Percentiles rank a stretch among this genome's conserved stretches.
Evolutionary conservation across 176 grass and related monocot species (phyloP).

Genomic region (Oryza glaberrima): DNA sequence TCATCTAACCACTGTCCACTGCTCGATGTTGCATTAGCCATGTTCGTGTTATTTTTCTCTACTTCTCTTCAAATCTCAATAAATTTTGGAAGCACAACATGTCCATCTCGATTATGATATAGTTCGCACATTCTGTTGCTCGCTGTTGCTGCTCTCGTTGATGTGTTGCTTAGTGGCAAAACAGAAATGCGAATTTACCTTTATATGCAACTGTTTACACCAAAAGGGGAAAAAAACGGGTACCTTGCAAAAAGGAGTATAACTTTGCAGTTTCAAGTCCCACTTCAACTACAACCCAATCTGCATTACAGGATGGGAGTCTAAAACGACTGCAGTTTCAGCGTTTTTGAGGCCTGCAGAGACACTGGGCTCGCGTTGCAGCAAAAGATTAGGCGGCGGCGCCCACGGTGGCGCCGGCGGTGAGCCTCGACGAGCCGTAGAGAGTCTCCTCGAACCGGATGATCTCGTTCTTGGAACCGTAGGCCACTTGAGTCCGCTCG

Average conservation of each 20-base stretch:
- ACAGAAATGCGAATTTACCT: too few relatives aligned
- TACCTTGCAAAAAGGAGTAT: neutral
- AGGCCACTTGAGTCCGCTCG: neutral
- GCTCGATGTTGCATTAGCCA: too few relatives aligned
- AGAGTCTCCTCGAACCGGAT: slow-evolving; percentile 95
- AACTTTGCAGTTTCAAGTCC: neutral
- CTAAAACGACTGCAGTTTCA: neutral
- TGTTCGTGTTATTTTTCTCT: too few relatives aligned
- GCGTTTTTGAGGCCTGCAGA: neutral
- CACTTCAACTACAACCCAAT: neutral
- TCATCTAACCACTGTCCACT: too few relatives aligned
- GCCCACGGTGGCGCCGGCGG: slow-evolving; percentile 58
- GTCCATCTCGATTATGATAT: too few relatives aligned
- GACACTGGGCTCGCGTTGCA: neutral
- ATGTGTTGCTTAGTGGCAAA: too few relatives aligned
- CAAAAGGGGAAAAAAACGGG: too few relatives aligned
- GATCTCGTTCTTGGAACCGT: slow-evolving; percentile 76
- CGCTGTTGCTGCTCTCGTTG: too few relatives aligned
- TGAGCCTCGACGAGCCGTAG: slow-evolving; percentile 79
- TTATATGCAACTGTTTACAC: too few relatives aligned
- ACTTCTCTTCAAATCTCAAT: too few relatives aligned
- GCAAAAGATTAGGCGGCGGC: slow-evolving; percentile 47
- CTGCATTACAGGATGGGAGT: slow-evolving; percentile 25
- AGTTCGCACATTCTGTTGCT: too few relatives aligned
- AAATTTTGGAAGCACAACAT: too few relatives aligned